Evolutionary conservation across 305 asterid species (phyloP), one percentile per base, ranked within the genome.

Genomic region (Solanum hybrid): DNA sequence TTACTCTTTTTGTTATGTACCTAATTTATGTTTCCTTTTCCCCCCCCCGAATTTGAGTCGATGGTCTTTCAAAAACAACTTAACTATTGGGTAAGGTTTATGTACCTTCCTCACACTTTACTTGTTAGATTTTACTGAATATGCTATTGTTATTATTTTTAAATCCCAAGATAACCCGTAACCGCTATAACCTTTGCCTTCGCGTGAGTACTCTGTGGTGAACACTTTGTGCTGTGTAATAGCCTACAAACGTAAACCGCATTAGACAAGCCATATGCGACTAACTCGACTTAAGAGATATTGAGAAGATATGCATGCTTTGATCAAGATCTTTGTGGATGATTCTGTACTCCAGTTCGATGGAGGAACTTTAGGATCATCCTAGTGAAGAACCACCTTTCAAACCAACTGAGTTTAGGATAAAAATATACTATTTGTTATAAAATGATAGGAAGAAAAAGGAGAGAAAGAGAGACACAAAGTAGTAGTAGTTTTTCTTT

Each of bases 31-130:
- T 61, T 61, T 20, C 72, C 12, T 61, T 61, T 20, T 57, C 20
- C 1, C 1, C 2, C 2, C n/a, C 6, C 2, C 0, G 10, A n/a
- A 57, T 20, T 61, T 20, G 11, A 7, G 70, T 7, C 0, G 4
- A 20, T 1, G 11, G 4, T 20, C 11, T 61, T 61, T 61, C 24
- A 20, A 61, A 20, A 61, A 61, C 4, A 20, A 57, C 4, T 3
- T 20, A 17, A 57, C 10, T 57, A 57, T 20, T 57, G 37, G 10
- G 70, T 57, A 57, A 57, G 10, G 10, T 57, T 57, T 57, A 7
- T 57, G 26, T 20, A 20, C 11, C 4, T 2, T 57, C 24, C 26
- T 57, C 24, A 57, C 10, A 61, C 72, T 61, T 61, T 61, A 61
- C 11, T 61, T 20, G 5, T 61, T 61, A 61, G 2, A 61, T 61